These are phyloP conservation scores for Myriosclerotinia duriaeana DNA, from an alignment of 2,329 filamentous ascomycete genomes.

Conservation along the genomic window DNA sequence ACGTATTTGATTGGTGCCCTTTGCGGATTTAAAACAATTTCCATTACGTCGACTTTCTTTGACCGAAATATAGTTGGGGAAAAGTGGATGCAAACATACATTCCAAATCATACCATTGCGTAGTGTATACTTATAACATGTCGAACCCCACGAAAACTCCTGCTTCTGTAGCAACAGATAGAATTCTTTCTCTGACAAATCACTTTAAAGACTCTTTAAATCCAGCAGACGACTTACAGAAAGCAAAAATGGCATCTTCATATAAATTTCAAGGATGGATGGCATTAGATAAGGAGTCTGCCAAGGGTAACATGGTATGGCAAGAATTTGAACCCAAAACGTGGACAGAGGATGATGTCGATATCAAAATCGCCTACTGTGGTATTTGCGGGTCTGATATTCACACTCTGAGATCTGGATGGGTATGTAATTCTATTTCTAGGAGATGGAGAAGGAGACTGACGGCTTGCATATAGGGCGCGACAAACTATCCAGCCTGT, in stretches of 20 bases:
- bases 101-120: background rate
- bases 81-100: conserved; percentile 7
- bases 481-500: conserved; percentile 40
- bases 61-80: background rate
- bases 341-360: conserved; percentile 52
- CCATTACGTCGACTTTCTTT: background rate
- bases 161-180: conserved; percentile 30
- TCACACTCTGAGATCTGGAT: conserved; percentile 41
- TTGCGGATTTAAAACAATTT: background rate
- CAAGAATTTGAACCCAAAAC: conserved; percentile 48
- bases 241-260: conserved; percentile 36
- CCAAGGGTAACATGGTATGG: conserved; percentile 42
- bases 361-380: conserved; percentile 53
- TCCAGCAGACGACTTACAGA: conserved; percentile 28
- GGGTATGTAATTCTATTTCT: conserved; percentile 28
- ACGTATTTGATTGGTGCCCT: conserved; percentile 1
- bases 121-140: conserved; percentile 27
- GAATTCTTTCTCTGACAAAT: conserved; percentile 28
- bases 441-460: conserved; percentile 27
- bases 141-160: conserved; percentile 29
- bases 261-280: conserved; percentile 45
- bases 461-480: conserved; percentile 2
- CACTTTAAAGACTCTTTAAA: conserved; percentile 34
- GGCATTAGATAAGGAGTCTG: conserved; percentile 40
- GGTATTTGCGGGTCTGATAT: conserved; percentile 49